Percentiles rank a stretch among this genome's conserved stretches.
Conservation (phyloP, 2,329 filamentous ascomycete genomes). For the Ascochyta pisi region DNA sequence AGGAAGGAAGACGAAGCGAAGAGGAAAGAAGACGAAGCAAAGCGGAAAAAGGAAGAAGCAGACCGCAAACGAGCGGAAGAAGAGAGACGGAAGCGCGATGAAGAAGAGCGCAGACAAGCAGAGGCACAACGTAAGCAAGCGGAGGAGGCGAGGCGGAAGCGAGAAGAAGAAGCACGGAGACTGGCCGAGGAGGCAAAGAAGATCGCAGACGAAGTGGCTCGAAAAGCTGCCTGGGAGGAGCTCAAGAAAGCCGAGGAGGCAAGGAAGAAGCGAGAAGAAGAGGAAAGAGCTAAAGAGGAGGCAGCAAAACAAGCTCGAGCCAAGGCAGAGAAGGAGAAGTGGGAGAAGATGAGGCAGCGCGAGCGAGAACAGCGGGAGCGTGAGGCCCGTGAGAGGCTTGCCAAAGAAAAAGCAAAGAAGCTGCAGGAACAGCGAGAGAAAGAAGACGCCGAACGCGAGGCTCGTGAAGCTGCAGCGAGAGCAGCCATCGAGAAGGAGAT, state of each 20-base stretch:
- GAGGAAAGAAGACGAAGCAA: constrained; percentile 45
- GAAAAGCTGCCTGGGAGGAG: constrained; percentile 53
- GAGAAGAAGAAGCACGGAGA: constrained; percentile 51
- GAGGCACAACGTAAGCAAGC: constrained; percentile 49
- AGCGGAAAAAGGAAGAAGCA: constrained; percentile 40
- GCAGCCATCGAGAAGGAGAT: constrained; percentile 52
- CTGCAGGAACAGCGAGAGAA: constrained; percentile 52
- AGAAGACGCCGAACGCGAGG: constrained; percentile 48
- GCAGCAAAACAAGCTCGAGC: constrained; percentile 54
- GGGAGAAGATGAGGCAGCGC: constrained; percentile 57
- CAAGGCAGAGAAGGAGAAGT: constrained; percentile 59
- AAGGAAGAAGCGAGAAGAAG: constrained; percentile 38
- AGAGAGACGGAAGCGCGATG: constrained; percentile 41
- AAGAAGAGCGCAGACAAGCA: constrained; percentile 31
- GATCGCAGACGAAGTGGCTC: constrained; percentile 52
- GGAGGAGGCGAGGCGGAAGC: constrained; percentile 50
- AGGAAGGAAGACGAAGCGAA: constrained; percentile 45
- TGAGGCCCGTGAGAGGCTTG: constrained; percentile 56
- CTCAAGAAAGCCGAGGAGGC: constrained; percentile 47
- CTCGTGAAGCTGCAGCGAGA: constrained; percentile 45
- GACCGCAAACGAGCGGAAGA: constrained; percentile 34
- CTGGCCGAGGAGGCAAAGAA: constrained; percentile 56
- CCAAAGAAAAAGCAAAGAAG: constrained; percentile 48
- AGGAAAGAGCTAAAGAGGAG: constrained; percentile 57
- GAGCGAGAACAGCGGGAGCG: constrained; percentile 58